A percentile compares a stretch with the other conserved stretches of the same genome.
phyloP scores from a whole-genome alignment of 2,329 filamentous ascomycete genomes.

The Pestalotiopsis sp. region DNA sequence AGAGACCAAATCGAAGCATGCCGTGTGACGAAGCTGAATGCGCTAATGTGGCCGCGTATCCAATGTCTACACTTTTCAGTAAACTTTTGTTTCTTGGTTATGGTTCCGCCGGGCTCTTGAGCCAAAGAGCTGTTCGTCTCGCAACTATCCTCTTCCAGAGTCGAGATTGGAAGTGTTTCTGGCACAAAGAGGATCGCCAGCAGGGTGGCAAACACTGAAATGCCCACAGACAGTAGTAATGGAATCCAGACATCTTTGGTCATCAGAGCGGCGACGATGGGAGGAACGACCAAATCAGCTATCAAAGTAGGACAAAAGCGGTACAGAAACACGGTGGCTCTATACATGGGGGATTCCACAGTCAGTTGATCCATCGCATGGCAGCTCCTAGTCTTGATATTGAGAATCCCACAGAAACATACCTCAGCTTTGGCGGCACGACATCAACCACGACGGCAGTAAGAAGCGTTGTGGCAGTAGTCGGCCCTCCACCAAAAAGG shows the following conservation, averaged over 20 bases:
- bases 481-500: background rate
- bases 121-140: background rate
- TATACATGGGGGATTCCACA: background rate
- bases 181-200: background rate
- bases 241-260: background rate
- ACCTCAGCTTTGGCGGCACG: slow-evolving; percentile 5
- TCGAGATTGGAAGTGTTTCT: slow-evolving; percentile 5
- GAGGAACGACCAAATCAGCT: background rate
- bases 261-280: background rate
- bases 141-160: background rate
- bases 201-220: background rate
- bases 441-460: slow-evolving; percentile 4
- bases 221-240: background rate
- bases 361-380: background rate
- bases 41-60: background rate
- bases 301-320: slow-evolving; percentile 5
- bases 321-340: slow-evolving; percentile 6
- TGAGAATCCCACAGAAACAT: background rate
- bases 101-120: background rate
- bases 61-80: background rate
- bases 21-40: slow-evolving; percentile 1
- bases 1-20: background rate
- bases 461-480: background rate
- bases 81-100: background rate
- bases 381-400: background rate